Conservation (phyloP, 805 yeast species). For the Nakazawaea populi region DNA sequence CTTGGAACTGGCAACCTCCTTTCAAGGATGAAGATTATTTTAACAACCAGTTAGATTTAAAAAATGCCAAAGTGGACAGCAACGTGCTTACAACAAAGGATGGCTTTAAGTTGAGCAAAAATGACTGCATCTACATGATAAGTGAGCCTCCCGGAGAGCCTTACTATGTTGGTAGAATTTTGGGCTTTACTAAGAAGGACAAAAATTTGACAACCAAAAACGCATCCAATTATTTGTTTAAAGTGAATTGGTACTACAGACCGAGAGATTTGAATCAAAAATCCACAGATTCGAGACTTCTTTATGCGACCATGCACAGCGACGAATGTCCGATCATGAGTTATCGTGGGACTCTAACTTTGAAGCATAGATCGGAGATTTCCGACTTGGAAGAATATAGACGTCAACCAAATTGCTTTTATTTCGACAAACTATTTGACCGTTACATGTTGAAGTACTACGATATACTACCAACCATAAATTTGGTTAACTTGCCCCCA, state of each 20-base stretch:
- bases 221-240: constrained; percentile 51
- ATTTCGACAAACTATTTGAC: constrained; percentile 82
- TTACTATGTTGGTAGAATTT: constrained; percentile 77
- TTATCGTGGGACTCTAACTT: constrained; percentile 69
- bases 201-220: constrained; percentile 27
- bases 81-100: constrained; percentile 34
- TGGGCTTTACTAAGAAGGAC: constrained; percentile 57
- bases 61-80: constrained; percentile 32
- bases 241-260: constrained; percentile 88
- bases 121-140: constrained; percentile 74
- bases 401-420: constrained; percentile 62
- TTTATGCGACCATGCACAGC: constrained; percentile 81
- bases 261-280: constrained; percentile 76
- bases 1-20: constrained; percentile 48
- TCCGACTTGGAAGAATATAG: constrained; percentile 51
- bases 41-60: constrained; percentile 35
- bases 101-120: constrained; percentile 33
- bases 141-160: constrained; percentile 96
- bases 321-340: constrained; percentile 75
- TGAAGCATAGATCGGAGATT: constrained; percentile 64
- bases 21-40: constrained; percentile 30
- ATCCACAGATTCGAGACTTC: constrained; percentile 62
- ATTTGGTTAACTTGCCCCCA: constrained; percentile 51
- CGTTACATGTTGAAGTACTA: constrained; percentile 79
- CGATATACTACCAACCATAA: constrained; percentile 64